Evolutionary conservation across 2,329 filamentous ascomycete genomes (phyloP), one percentile per base, ranked within the genome.

Genomic region (Trichoderma citrinoviride): DNA sequence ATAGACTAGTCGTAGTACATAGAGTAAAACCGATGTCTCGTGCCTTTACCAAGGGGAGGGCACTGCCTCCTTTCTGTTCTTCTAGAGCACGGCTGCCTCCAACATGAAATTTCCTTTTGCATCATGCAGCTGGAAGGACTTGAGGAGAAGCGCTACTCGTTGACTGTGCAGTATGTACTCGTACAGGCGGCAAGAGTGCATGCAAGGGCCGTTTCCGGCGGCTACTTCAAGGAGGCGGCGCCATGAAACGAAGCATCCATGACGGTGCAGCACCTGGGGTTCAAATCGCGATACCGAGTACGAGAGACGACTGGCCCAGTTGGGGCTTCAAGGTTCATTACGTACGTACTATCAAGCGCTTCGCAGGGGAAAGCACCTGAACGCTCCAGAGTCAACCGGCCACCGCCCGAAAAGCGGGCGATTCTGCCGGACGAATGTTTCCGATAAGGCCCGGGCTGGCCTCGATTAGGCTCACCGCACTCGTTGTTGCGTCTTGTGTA

Each of bases 191-290:
- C 19, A 10, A 15, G 21, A 25, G 58, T 25, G n/a, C 23, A 52
- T 53, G 37, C 47, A 61, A 61, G 47, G 58, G 58, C 58, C 19
- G 37, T 40, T 19, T 46, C n/a, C 25, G 46, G 27, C 17, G 50
- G 46, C 46, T 52, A 46, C 46, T 29, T 40, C 14, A 33, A 43
- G 58, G 33, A 61, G 58, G 58, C 58, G 58, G 49, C 58, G 58
- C 47, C 58, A 54, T 62, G 58, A 41, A 44, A 15, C 10, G 19
- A 37, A 12, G 33, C 33, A 8, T 5, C 33, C 33, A 3, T 14
- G 2, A 14, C 33, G 27, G 6, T 29, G 27, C 6, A 5, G 27
- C 7, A 7, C 27, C 3, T 5, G 7, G 4, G 27, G 27, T 7
- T 29, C 27, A 29, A 12, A 33, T 12, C 10, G 33, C 33, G 3